Base-by-base conservation (phyloP, 179 eudicot genomes). In the Silene vulgaris region DNA sequence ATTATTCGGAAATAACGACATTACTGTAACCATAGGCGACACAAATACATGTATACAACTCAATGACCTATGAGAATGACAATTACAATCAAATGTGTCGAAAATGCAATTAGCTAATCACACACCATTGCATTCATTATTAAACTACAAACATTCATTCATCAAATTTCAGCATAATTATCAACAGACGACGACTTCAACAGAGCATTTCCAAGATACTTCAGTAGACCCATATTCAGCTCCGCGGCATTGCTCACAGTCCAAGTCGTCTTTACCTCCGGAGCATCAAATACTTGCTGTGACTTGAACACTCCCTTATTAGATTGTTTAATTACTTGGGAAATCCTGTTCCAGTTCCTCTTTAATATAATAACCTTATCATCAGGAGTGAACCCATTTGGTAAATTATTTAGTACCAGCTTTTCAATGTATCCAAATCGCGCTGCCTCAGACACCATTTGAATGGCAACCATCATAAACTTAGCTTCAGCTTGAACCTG, bases 401-500 rank as follows among this genome's bases (percentile, higher is more conserved):
- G 13, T 9, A 54, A 72, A n/a, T 54, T n/a, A 1, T 29, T 0
- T 6, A 72, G n/a, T 28, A 57, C 63, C 50, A 29, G 0, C n/a
- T 19, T 8, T 9, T 72, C 48, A 2, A 72, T 57, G 13, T 72
- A 72, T 2, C 23, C 17, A 13, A 30, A 72, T 56, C 50, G 65
- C 0, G 75, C 37, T 57, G 48, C 65, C 17, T 72, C 75, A 0
- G 75, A 2, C 14, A 72, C 48, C 14, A 32, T 60, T 35, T 73
- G 75, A 26, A 60, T 30, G 1, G 9, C 28, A 30, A 19, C 12
- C 9, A 73, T 54, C 45, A 73, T 35, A 29, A 73, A 59, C 28
- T 8, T 57, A 8, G 65, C 65, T 30, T 72, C 65, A 8, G 0
- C 4, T 17, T 6, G 8, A 4, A 72, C 65, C 20, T 17, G 0